Evolutionary conservation across 2,329 filamentous ascomycete genomes (phyloP).

Genomic region (Cryphonectria radicalis): DNA sequence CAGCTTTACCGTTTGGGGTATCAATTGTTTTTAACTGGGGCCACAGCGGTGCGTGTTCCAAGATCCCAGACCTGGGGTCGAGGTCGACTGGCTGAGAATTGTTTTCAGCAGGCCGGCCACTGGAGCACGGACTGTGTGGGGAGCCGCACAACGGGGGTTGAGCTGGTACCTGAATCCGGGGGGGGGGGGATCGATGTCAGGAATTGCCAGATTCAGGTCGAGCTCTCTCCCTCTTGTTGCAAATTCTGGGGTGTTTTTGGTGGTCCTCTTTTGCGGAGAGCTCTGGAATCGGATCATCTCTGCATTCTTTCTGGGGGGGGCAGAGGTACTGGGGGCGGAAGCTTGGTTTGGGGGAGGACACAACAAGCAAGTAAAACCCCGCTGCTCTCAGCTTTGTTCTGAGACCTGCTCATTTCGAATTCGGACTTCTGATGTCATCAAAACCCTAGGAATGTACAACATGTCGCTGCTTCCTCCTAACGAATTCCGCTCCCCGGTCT

Average conservation of each 20-base stretch:
- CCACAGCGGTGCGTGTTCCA: not conserved
- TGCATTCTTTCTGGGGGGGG: not conserved
- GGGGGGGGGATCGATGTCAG: conserved; percentile 15
- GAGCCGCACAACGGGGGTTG: conserved; percentile 9
- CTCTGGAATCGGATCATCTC: not conserved
- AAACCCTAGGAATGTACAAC: not conserved
- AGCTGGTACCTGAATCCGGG: conserved; percentile 12
- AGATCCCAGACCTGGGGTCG: conserved; percentile 13
- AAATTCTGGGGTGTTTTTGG: conserved; percentile 11
- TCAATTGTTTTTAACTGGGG: not conserved
- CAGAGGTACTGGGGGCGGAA: not conserved
- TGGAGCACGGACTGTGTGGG: conserved; percentile 17
- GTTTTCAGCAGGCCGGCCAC: not conserved
- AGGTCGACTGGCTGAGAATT: conserved; percentile 15
- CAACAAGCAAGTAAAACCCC: not conserved
- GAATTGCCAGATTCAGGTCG: conserved; percentile 6
- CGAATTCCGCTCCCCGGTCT: not conserved
- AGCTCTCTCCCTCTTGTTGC: not conserved
- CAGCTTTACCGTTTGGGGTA: conserved; percentile 3
- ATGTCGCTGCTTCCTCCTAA: not conserved
- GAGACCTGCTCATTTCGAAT: conserved; percentile 14
- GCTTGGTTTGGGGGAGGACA: too few species aligned
- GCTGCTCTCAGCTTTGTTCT: conserved; percentile 7
- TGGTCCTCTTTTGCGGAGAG: conserved; percentile 11
- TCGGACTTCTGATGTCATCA: conserved; percentile 1